A percentile compares a stretch with the other conserved stretches of the same genome.
Evolutionary conservation across 225 moss, liverwort and hornwort genomes (phyloP).

Genomic region (Lunularia cruciata): DNA sequence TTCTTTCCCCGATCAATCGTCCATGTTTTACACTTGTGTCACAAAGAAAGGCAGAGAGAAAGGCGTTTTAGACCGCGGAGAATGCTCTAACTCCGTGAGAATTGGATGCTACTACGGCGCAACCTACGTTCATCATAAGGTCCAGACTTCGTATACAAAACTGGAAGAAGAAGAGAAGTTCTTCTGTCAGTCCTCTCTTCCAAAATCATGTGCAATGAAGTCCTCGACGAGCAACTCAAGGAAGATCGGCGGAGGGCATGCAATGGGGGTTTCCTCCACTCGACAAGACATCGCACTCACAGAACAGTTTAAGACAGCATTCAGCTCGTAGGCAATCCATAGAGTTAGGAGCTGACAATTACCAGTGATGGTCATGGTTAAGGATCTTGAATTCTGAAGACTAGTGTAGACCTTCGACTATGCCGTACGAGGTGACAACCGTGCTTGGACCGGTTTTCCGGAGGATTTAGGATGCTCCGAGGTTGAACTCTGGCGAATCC

Average conservation of each 20-base stretch:
- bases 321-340: neutral
- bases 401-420: neutral
- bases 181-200: no score
- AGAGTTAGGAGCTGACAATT: constrained; percentile 1
- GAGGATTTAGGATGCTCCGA: neutral
- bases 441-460: neutral
- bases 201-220: no score
- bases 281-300: neutral
- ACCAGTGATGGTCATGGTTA: constrained; percentile 21
- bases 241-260: neutral
- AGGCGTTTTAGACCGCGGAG: no score
- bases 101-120: no score
- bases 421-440: neutral
- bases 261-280: neutral
- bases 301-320: no score
- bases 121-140: no score
- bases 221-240: neutral
- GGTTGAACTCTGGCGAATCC: neutral
- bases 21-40: no score
- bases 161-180: no score
- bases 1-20: no score
- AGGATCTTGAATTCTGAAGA: neutral
- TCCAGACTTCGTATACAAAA: no score
- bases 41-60: no score
- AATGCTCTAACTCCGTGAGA: no score